A percentile compares a stretch with the other conserved stretches of the same genome.
phyloP scores from a whole-genome alignment of 306 rosid genomes.

The Trifolium subterraneum region DNA sequence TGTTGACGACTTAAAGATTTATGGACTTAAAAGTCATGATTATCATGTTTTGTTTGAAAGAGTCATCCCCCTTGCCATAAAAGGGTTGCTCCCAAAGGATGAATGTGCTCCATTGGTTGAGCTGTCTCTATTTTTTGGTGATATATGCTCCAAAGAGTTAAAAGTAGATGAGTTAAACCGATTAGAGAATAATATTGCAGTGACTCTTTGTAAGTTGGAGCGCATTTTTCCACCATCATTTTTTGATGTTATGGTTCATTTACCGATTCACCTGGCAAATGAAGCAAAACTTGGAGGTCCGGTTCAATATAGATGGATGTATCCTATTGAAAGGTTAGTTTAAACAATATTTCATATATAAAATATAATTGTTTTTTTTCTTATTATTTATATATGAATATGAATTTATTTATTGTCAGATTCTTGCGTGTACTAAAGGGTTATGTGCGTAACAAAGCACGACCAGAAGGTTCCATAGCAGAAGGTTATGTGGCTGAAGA shows the following conservation, averaged over 20 bases:
- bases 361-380: not conserved
- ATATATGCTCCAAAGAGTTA: conserved; percentile 8
- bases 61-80: not conserved
- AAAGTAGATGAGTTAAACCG: not conserved
- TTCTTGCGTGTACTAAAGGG: not conserved
- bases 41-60: not conserved
- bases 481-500: conserved; percentile 6
- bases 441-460: not conserved
- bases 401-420: not conserved
- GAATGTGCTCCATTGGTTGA: conserved; percentile 4
- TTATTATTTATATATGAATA: not conserved
- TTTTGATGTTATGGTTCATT: not conserved
- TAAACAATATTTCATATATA: not conserved
- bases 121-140: not conserved
- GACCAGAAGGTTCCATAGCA: not conserved
- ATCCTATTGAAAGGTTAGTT: not conserved
- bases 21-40: not conserved
- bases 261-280: not conserved
- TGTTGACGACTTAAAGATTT: not conserved
- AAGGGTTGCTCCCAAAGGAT: conserved; percentile 3
- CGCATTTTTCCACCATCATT: not conserved
- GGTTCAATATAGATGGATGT: conserved; percentile 1
- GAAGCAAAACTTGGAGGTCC: not conserved
- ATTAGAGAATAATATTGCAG: not conserved
- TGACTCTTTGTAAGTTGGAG: conserved; percentile 3